Evolutionary conservation across 2,329 filamentous ascomycete species (phyloP), one percentile per base, ranked within the genome.

Genomic region (Diaporthe longicolla): DNA sequence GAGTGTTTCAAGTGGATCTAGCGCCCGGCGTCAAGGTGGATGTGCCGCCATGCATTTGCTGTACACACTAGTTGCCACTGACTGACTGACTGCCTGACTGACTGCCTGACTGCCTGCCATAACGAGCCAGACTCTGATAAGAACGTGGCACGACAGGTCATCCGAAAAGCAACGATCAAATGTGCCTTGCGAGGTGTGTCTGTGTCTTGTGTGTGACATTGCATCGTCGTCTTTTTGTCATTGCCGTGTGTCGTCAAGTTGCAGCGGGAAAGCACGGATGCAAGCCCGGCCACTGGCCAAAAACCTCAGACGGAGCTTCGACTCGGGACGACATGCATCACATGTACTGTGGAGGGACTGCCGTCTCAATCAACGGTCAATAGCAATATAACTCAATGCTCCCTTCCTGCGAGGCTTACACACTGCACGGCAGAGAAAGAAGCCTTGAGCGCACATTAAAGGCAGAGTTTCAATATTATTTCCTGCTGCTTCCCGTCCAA

Each of bases 1-100:
- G 74, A 40, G 63, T 59, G 79, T 80, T 79, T 80, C 79, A 80
- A 77, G 57, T 76, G 71, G 29, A 72, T 74, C 76, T 78, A 77
- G 77, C 75, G 78, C 77, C 76, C 43, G 43, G 72, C 70, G 45
- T 50, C 35, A 57, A 52, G 32, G 59, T 72, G 68, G 68, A 71
- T 78, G 77, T 72, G 71, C 76, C 73, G 72, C 32, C 57, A 63
- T 76, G 74, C 73, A 70, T 69, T 73, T 70, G 66, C 35, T 24
- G 45, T 29, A 4, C 29, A n/a, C 40, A 45, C 43, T 45, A 19
- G 43, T 21, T 45, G 69, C 69, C 29, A 54, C 43, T 45, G 43
- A 7, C 43, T 19, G 43, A 45, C 43, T 45, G 43, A 43, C 40
- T 43, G 40, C n/a, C 43, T 19, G 43, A 45, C 43, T 45, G 43